These are phyloP conservation scores for Boletellus sp. DNA, from an alignment of 768 basidiomycete genomes.

Conservation along the genomic window DNA sequence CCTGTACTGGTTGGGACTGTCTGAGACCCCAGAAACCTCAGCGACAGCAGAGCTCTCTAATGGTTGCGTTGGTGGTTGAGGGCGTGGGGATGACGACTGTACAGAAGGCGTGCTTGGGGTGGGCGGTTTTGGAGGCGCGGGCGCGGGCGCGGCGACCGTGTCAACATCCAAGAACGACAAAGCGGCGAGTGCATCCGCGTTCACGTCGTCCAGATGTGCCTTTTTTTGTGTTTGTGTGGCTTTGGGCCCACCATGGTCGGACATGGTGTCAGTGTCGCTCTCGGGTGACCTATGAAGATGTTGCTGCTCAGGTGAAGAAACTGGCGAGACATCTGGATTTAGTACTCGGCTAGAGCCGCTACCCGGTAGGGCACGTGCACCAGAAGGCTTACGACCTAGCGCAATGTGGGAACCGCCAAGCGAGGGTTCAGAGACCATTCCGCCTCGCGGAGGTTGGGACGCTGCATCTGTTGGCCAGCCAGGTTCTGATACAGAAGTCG, in stretches of 20 bases:
- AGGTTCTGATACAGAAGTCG: slow-evolving; percentile 30
- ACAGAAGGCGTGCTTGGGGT: slow-evolving; percentile 3
- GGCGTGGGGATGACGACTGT: slow-evolving; percentile 26
- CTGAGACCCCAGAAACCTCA: slow-evolving; percentile 18
- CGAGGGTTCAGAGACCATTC: slow-evolving; percentile 31
- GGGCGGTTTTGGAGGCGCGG: slow-evolving; percentile 17
- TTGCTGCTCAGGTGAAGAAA: slow-evolving; percentile 37
- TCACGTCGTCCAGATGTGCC: slow-evolving; percentile 42
- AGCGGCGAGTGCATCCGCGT: slow-evolving; percentile 74
- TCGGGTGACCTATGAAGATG: slow-evolving; percentile 25
- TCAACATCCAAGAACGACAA: slow-evolving; percentile 65
- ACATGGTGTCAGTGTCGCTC: slow-evolving; percentile 35
- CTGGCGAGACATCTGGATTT: slow-evolving; percentile 33
- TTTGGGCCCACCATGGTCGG: slow-evolving; percentile 16
- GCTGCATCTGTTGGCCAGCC: slow-evolving; percentile 13
- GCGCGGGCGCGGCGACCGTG: slow-evolving; percentile 16
- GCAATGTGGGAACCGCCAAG: slow-evolving; percentile 36
- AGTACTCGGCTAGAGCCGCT: slow-evolving; percentile 34
- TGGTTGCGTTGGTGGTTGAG: slow-evolving; percentile 32
- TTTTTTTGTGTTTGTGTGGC: slow-evolving; percentile 9
- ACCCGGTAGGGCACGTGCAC: slow-evolving; percentile 65
- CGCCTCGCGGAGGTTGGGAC: slow-evolving; percentile 19
- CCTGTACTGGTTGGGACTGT: slow-evolving; percentile 47
- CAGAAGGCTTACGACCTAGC: slow-evolving; percentile 70
- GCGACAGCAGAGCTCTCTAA: slow-evolving; percentile 24